These are phyloP conservation scores for Rhynchospora tenuis DNA, from an alignment of 176 grass and related monocot species.

Conservation along the genomic window DNA sequence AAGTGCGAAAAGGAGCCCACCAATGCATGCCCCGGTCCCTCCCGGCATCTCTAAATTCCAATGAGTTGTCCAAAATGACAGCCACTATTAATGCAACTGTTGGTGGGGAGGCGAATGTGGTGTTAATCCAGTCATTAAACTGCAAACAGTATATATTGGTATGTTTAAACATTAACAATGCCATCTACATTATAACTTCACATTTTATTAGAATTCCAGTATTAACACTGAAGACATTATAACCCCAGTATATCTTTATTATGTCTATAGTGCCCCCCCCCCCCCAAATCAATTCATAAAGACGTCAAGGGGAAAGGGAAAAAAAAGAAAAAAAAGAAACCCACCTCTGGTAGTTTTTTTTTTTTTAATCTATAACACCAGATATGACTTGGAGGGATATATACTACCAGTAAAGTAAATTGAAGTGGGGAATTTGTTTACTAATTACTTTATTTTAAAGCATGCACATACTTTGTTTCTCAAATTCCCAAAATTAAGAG, in stretches of 20 bases:
- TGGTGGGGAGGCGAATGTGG: slow-evolving; percentile 79
- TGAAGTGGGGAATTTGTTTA: not conserved
- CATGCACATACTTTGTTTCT: not conserved
- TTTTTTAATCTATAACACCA: not conserved
- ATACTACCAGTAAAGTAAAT: not conserved
- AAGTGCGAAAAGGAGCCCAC: slow-evolving; percentile 85
- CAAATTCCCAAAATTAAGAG: not conserved
- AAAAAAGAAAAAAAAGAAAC: too few species aligned
- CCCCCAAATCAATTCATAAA: too few species aligned
- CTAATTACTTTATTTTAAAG: not conserved
- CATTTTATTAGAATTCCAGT: not conserved
- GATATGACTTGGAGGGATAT: not conserved
- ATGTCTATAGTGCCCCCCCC: not conserved
- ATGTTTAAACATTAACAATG: not conserved
- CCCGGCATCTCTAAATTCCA: slow-evolving; percentile 56
- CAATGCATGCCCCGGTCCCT: slow-evolving; percentile 86
- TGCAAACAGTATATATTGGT: slow-evolving; percentile 24
- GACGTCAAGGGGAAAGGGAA: too few species aligned
- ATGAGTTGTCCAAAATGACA: slow-evolving; percentile 78
- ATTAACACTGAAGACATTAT: not conserved
- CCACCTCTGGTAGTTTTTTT: not conserved
- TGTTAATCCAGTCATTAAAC: slow-evolving; percentile 97
- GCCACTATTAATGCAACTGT: slow-evolving; percentile 69
- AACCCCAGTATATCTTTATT: not conserved
- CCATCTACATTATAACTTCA: not conserved